Evolutionary conservation across 2,329 filamentous ascomycete genomes (phyloP), one percentile per base, ranked within the genome.

Genomic region (Erysiphe pisi): DNA sequence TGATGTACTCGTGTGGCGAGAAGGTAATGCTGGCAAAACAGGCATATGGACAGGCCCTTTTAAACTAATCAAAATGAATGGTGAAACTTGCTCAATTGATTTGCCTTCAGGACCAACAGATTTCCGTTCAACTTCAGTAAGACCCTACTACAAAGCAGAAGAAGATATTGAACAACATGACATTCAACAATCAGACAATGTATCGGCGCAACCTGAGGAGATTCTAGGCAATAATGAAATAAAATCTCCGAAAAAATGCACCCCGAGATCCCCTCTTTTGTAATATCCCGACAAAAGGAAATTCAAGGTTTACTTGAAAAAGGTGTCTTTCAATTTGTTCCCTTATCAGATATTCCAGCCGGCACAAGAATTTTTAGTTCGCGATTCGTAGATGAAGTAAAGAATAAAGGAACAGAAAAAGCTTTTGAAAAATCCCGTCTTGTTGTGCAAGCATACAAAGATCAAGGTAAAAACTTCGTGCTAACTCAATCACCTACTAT

Each of bases 361-460:
- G 68, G 65, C 0, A 58, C 28, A 0, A 61, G 63, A 25, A 68
- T 79, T 18, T 78, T 78, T 68, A 78, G 78, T 25, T 76, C 25
- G n/a, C 14, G 77, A 7, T 79, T 79, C 63, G 40, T 78, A 20
- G 77, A 79, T 52, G 47, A 78, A 68, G 70, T 79, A 0, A 79
- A 79, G 40, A 68, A 78, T 47, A n/a, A 75, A 18, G 56, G 77
- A 3, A 78, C 65, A 4, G 28, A 25, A 0, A 78, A 77, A 40
- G 58, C 76, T 12, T 77, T 77, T 40, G 43, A 77, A 28, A 77
- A 77, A 52, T 77, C 63, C 18, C 49, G 63, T 22, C 40, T 77
- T 22, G 36, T 77, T 40, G 76, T 78, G 20, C 77, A 78, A 71
- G 78, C 45, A 16, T 78, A 78, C 47, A 78, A 78, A 16, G 70